Base-by-base conservation (phyloP, 1,284 basidiomycete genomes). In the Leccinum griseonigrum region DNA sequence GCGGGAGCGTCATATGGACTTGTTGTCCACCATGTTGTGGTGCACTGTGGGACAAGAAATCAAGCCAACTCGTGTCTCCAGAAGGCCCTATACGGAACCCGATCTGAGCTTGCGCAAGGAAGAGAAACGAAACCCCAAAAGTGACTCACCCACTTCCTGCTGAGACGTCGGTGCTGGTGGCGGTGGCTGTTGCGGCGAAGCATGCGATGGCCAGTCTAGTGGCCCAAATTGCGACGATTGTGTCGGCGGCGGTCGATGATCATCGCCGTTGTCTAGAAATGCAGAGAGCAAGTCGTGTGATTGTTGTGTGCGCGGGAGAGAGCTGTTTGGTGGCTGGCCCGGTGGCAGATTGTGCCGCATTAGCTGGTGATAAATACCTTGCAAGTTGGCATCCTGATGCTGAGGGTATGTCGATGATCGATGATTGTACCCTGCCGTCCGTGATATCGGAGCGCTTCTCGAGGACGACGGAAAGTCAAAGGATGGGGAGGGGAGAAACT, bases 381-480 rank as follows among this genome's bases (percentile, higher is more conserved):
- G 73, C 11, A 75, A n/a, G 48, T 75, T 74, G 9, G 71, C 18
- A 50, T 73, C 71, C 60, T 71, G 73, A 26, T 70, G 64, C 51
- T 74, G 71, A 10, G 68, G 63, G 57, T 73, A 75, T 61, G 63
- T 36, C 6, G 68, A 64, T 5, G 70, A 62, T 16, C 72, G 72
- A 48, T 70, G 66, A 50, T 46, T 70, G 43, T 76, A 73, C 14
- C 64, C 66, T 16, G 59, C 18, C 14, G 61, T 64, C 53, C 71
- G 64, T n/a, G 71, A 63, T 57, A 65, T 57, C 4, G 67, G 34
- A n/a, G 67, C 61, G 29, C 68, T 32, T 57, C 69, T 70, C 28
- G 72, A 68, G 4, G 71, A 75, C 3, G 71, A 67, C 10, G 71
- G 60, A 52, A 72, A 74, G 38, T 73, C 74, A 54, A 74, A 73